phyloP scores from a whole-genome alignment of 495 filamentous ascomycete species.

The Oleoguttula mirabilis region DNA sequence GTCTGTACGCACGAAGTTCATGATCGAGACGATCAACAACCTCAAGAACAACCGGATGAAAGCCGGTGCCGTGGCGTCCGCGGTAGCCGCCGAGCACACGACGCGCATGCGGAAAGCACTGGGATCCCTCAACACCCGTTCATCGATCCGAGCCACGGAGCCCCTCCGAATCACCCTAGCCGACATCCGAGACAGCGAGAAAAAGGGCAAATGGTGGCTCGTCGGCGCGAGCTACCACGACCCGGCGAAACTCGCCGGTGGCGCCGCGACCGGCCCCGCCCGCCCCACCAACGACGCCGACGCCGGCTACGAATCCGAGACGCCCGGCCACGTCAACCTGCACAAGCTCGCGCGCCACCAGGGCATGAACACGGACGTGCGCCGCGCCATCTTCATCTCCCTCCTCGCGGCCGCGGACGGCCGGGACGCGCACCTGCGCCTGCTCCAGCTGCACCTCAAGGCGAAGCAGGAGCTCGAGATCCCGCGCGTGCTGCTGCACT shows the following conservation, averaged over 20 bases:
- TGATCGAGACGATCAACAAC: conserved; percentile 93
- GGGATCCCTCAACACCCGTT: conserved; percentile 56
- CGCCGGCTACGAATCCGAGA: conserved; percentile 14
- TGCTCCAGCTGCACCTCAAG: conserved; percentile 75
- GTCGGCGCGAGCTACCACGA: conserved; percentile 81
- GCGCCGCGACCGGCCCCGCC: conserved; percentile 13
- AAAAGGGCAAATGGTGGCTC: conserved; percentile 96
- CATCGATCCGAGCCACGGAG: conserved; percentile 54
- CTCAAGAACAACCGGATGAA: conserved; percentile 90
- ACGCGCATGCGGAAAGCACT: conserved; percentile 72
- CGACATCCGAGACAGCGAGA: conserved; percentile 70
- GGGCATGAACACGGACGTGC: conserved; percentile 88
- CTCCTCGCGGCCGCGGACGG: conserved; percentile 81
- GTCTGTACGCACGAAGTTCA: conserved; percentile 86
- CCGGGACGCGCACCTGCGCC: conserved; percentile 64
- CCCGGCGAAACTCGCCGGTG: conserved; percentile 14
- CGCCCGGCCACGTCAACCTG: conserved; percentile 41
- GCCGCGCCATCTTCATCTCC: conserved; percentile 82
- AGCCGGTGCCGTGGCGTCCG: conserved; percentile 44
- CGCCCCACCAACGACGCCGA: conserved; percentile 10
- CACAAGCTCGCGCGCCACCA: conserved; percentile 63
- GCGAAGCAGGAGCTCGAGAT: conserved; percentile 77
- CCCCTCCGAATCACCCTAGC: conserved; percentile 67
- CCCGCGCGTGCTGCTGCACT: conserved; percentile 76
- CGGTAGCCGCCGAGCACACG: conserved; percentile 60